Evolutionary conservation across 257 asterid genomes (phyloP).

Genomic region (Solanum microdontum): DNA sequence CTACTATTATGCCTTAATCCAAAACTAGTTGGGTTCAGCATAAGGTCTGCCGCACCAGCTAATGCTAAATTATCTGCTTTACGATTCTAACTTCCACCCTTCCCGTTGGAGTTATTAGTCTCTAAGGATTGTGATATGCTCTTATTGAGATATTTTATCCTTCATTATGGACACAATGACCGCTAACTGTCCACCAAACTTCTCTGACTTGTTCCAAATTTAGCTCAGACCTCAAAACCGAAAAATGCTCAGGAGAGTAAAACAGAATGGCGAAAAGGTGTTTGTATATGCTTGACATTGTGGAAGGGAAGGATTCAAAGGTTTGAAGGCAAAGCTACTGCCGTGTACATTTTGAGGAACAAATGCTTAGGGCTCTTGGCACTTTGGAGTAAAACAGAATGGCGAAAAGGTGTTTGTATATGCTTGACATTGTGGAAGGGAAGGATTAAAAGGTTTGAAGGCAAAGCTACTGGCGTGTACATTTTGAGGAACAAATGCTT

Average conservation of each 20-base stretch:
- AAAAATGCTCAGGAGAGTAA: neutral
- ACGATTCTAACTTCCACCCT: neutral
- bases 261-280: neutral
- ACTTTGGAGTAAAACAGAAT: neutral
- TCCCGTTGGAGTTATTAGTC: neutral
- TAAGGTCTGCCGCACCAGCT: neutral
- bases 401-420: neutral
- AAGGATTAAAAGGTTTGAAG: neutral
- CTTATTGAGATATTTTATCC: neutral
- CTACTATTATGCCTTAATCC: neutral
- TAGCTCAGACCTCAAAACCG: neutral
- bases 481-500: neutral
- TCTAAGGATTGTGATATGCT: neutral
- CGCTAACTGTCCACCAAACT: neutral
- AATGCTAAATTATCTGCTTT: neutral
- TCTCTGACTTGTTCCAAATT: neutral
- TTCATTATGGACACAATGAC: neutral
- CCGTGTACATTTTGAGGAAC: neutral
- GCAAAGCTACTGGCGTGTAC: neutral
- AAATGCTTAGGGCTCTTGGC: neutral
- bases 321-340: neutral
- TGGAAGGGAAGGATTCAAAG: neutral
- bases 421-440: neutral
- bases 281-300: neutral
- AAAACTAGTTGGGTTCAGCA: neutral